These are phyloP conservation scores for Psidium guajava DNA, from an alignment of 345 rosid species.

Conservation along the genomic window DNA sequence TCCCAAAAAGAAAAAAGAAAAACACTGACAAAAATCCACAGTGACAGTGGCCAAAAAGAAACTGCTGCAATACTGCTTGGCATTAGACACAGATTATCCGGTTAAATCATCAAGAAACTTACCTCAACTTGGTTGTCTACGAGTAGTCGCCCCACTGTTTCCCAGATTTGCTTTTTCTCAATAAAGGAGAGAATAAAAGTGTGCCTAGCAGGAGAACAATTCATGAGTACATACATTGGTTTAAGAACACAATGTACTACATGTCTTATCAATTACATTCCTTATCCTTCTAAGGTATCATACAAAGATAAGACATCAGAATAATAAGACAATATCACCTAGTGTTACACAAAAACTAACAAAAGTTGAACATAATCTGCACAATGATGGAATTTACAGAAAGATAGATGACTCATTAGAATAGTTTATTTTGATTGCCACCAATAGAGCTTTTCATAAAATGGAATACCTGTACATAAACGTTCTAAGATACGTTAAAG, in stretches of 20 bases:
- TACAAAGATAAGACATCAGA: background rate
- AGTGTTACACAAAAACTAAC: background rate
- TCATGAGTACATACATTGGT: background rate
- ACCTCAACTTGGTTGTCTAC: conserved; percentile 97
- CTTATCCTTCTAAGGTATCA: background rate
- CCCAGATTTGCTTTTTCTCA: conserved; percentile 79
- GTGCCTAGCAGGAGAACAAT: conserved; percentile 38
- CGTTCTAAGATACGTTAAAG: conserved; percentile 77
- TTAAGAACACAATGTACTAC: background rate
- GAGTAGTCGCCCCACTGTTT: conserved; percentile 66
- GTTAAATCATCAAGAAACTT: conserved; percentile 16
- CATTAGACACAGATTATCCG: background rate
- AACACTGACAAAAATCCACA: background rate
- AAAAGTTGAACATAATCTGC: background rate
- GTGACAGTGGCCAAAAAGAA: background rate
- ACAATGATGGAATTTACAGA: background rate
- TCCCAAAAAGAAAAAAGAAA: background rate
- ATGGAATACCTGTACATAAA: conserved; percentile 85
- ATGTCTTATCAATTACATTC: background rate
- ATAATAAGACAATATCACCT: background rate
- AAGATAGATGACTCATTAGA: background rate
- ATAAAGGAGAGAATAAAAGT: conserved; percentile 62
- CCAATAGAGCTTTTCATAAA: background rate
- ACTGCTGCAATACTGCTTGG: background rate
- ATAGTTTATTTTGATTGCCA: background rate